Percentiles rank a stretch among this genome's conserved stretches.
Conservation (phyloP, 805 yeast species). For the Candida piceae region DNA sequence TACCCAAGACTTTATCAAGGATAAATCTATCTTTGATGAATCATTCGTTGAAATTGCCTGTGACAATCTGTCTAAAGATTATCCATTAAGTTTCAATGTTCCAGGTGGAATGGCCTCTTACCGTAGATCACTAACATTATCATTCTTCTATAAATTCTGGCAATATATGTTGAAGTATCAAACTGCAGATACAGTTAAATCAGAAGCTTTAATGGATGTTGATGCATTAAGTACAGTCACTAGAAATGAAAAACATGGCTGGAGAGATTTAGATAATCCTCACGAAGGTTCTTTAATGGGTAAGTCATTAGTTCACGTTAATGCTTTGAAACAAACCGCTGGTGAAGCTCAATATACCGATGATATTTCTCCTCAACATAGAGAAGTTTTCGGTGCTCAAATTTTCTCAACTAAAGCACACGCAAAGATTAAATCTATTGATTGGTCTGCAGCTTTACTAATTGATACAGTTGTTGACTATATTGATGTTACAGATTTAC, state of each 20-base stretch:
- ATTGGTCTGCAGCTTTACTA: slow-evolving; percentile 32
- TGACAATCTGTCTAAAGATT: slow-evolving; percentile 29
- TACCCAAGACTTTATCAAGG: slow-evolving; percentile 24
- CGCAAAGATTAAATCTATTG: slow-evolving; percentile 38
- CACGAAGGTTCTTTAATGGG: slow-evolving; percentile 36
- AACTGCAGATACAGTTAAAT: slow-evolving; percentile 2
- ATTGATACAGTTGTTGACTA: slow-evolving; percentile 39
- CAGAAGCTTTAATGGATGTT: slow-evolving; percentile 22
- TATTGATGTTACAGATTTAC: slow-evolving; percentile 36
- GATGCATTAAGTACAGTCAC: slow-evolving; percentile 33
- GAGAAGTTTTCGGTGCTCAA: slow-evolving; percentile 40
- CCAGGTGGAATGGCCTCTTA: slow-evolving; percentile 49
- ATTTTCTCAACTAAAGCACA: slow-evolving; percentile 39
- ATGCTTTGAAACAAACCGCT: slow-evolving; percentile 41
- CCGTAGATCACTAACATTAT: slow-evolving; percentile 38
- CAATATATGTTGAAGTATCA: slow-evolving; percentile 26
- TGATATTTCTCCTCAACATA: slow-evolving; percentile 37
- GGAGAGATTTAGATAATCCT: slow-evolving; percentile 35
- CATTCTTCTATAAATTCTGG: slow-evolving; percentile 42
- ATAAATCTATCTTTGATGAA: slow-evolving; percentile 20
- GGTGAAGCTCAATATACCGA: slow-evolving; percentile 44
- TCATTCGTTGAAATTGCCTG: slow-evolving; percentile 28
- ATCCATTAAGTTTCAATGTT: slow-evolving; percentile 35
- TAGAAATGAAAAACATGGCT: slow-evolving; percentile 33
- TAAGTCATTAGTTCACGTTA: slow-evolving; percentile 38